Evolutionary conservation across 108 stramenopile species (phyloP).

Genomic region (Seminavis robusta): DNA sequence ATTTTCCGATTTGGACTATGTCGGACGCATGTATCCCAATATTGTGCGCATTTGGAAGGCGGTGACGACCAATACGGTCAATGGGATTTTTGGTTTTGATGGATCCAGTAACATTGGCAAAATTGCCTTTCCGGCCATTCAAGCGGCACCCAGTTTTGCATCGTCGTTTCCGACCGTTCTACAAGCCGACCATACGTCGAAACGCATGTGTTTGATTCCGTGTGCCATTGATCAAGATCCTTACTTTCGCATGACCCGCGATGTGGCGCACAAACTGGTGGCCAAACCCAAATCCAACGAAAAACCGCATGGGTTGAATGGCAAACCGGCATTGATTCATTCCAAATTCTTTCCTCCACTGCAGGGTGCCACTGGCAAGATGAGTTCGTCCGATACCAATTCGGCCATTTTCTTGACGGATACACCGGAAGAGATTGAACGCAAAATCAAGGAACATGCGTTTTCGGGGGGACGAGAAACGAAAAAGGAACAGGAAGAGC

Average conservation of each 20-base stretch:
- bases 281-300: constrained; percentile 13
- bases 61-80: constrained; percentile 91
- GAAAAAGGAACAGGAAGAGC: constrained; percentile 87
- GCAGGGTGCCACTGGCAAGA: constrained; percentile 95
- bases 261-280: constrained; percentile 92
- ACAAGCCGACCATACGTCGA: constrained; percentile 25
- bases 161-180: constrained; percentile 86
- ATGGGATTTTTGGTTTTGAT: constrained; percentile 97
- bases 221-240: constrained; percentile 99
- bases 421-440: constrained; percentile 75
- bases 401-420: constrained; percentile 98
- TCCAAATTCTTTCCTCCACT: constrained; percentile 98
- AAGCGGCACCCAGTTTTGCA: constrained; percentile 97
- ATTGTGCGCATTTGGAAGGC: constrained; percentile 96
- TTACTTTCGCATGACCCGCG: constrained; percentile 99
- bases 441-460: constrained; percentile 88
- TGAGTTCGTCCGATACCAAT: constrained; percentile 81
- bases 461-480: constrained; percentile 95
- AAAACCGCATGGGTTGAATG: constrained; percentile 54
- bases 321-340: constrained; percentile 96
- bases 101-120: constrained; percentile 91
- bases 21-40: constrained; percentile 96
- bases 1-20: constrained; percentile 95
- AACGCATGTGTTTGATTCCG: constrained; percentile 88
- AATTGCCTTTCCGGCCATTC: constrained; percentile 90